These are phyloP conservation scores for Phytopythium sindhum DNA, from an alignment of 352 stramenopile species.

Conservation along the genomic window DNA sequence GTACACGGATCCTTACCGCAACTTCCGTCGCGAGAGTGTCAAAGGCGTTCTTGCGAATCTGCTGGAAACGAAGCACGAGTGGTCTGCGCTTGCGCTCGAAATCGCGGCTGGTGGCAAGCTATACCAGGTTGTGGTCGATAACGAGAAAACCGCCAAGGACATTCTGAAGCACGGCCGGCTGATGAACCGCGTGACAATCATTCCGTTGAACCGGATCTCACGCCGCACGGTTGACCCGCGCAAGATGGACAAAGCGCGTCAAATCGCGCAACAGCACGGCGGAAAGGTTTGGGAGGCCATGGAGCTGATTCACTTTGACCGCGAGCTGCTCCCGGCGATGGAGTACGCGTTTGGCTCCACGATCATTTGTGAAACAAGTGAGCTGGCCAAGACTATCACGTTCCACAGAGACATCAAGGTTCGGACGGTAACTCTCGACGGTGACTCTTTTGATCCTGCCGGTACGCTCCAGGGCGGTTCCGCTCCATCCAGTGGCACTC, in stretches of 20 bases:
- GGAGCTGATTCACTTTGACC: constrained; percentile 96
- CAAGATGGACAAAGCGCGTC: constrained; percentile 77
- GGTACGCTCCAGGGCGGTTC: constrained; percentile 95
- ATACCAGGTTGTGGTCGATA: constrained; percentile 99
- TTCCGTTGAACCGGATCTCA: constrained; percentile 98
- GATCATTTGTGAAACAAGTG: constrained; percentile 96
- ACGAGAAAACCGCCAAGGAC: constrained; percentile 97
- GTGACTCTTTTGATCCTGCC: constrained; percentile 97
- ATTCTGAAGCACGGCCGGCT: constrained; percentile 97
- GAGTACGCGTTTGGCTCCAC: constrained; percentile 98
- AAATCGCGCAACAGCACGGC: constrained; percentile 87
- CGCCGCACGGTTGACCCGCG: constrained; percentile 64
- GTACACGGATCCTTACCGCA: constrained; percentile 92
- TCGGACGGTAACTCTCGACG: constrained; percentile 96
- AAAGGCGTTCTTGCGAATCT: constrained; percentile 97
- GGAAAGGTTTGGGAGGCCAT: constrained; percentile 92
- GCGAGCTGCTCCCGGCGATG: constrained; percentile 94
- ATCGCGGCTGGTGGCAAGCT: constrained; percentile 97
- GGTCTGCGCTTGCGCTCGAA: constrained; percentile 95
- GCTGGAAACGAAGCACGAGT: constrained; percentile 92
- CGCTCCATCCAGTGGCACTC: constrained; percentile 65
- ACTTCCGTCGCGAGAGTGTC: constrained; percentile 95
- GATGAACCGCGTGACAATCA: constrained; percentile 96
- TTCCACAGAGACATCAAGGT: constrained; percentile 93
- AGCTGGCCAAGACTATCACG: constrained; percentile 85